Conservation (phyloP, 345 rosid species). For the Rhodomyrtus tomentosa region DNA sequence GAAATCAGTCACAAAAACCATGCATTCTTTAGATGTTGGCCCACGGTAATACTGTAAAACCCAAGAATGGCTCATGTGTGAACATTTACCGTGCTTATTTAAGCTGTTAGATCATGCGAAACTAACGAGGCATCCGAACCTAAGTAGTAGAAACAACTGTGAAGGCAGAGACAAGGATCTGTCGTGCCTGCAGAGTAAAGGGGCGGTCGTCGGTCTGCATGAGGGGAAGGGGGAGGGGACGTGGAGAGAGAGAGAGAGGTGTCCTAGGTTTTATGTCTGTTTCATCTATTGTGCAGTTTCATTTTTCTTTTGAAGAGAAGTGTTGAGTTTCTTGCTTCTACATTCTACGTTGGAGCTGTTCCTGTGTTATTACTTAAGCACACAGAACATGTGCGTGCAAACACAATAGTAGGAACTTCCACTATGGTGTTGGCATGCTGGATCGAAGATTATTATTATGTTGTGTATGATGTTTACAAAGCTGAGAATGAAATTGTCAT, state of each 20-base stretch:
- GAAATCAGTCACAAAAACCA: too few species aligned
- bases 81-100: neutral
- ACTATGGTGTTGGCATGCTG: neutral
- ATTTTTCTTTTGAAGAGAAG: neutral
- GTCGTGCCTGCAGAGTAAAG: too few species aligned
- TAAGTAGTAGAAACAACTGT: neutral
- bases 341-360: neutral
- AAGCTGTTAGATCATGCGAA: neutral
- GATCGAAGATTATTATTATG: neutral
- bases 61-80: neutral
- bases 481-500: neutral
- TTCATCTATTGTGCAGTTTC: neutral
- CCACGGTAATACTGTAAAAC: neutral
- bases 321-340: neutral
- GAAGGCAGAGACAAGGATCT: neutral
- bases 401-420: neutral
- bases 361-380: neutral
- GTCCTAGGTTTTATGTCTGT: neutral
- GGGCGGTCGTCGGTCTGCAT: too few species aligned
- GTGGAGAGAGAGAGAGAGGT: too few species aligned
- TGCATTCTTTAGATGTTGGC: neutral
- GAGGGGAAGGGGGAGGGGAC: too few species aligned
- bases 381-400: neutral
- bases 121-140: neutral
- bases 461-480: neutral